Evolutionary conservation across 2,329 filamentous ascomycete species (phyloP).

Genomic region (Penicillium aurantiogriseum): DNA sequence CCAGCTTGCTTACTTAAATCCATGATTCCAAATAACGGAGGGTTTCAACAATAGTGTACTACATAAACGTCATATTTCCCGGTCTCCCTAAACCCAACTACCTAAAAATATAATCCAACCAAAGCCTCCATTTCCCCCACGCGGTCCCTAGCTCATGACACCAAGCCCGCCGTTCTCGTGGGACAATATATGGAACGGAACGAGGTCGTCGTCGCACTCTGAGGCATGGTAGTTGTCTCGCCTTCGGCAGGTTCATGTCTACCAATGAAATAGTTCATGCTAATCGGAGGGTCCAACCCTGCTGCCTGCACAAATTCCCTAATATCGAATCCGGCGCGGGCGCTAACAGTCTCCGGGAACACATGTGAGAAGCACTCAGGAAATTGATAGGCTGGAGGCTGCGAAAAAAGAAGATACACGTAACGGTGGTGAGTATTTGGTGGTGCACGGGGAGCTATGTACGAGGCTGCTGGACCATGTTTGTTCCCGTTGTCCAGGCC

Average conservation of each 20-base stretch:
- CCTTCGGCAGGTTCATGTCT: constrained; percentile 26
- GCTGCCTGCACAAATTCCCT: constrained; percentile 35
- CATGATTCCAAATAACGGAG: neutral
- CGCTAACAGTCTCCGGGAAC: constrained; percentile 25
- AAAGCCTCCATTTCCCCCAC: neutral
- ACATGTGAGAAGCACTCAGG: constrained; percentile 33
- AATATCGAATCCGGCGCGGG: constrained; percentile 36
- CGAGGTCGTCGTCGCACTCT: constrained; percentile 22
- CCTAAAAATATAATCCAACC: neutral
- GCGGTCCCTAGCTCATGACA: neutral
- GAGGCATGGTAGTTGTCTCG: constrained; percentile 1
- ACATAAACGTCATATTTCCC: neutral
- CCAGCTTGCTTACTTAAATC: neutral
- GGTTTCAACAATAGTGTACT: too few species aligned
- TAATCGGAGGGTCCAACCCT: constrained; percentile 31
- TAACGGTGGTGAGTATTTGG: constrained; percentile 31
- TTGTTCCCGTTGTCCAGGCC: neutral
- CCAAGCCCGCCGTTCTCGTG: neutral
- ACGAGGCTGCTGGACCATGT: constrained; percentile 8
- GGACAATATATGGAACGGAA: constrained; percentile 17
- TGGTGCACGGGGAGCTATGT: constrained; percentile 34
- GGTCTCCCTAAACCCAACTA: too few species aligned
- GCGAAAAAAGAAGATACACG: constrained; percentile 32
- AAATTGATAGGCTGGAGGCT: constrained; percentile 27
- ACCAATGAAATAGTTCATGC: constrained; percentile 42